Conservation (phyloP, 2,329 filamentous ascomycete genomes). For the Alternaria angustiovoidea region DNA sequence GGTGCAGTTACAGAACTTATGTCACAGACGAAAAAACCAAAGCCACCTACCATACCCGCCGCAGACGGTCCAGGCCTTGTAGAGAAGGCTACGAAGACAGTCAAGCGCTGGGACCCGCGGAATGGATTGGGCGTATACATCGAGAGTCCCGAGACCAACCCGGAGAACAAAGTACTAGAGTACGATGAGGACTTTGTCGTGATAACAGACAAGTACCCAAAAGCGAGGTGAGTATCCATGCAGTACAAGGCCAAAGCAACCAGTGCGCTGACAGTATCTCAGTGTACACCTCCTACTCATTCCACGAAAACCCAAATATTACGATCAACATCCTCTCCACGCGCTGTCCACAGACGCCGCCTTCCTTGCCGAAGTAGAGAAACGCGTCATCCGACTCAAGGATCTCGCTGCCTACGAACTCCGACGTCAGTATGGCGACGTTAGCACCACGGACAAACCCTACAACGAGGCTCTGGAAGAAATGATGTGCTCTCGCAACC, state of each 20-base stretch:
- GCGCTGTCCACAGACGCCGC: conserved; percentile 71
- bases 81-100: conserved; percentile 22
- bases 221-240: conserved; percentile 56
- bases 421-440: conserved; percentile 69
- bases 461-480: conserved; percentile 64
- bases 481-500: conserved; percentile 58
- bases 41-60: conserved; percentile 25
- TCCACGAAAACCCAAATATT: conserved; percentile 71
- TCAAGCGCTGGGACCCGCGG: conserved; percentile 53
- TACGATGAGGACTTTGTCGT: conserved; percentile 74
- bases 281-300: conserved; percentile 88
- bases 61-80: conserved; percentile 12
- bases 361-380: conserved; percentile 71
- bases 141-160: conserved; percentile 66
- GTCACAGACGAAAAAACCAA: conserved; percentile 51
- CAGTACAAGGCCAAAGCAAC: not conserved
- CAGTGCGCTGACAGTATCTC: conserved; percentile 39
- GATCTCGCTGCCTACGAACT: conserved; percentile 77
- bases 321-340: conserved; percentile 75
- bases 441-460: conserved; percentile 68
- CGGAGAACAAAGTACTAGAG: conserved; percentile 68
- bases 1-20: conserved; percentile 58
- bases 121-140: conserved; percentile 74
- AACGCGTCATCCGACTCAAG: conserved; percentile 69
- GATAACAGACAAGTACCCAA: conserved; percentile 86